phyloP scores from a whole-genome alignment of 2,329 filamentous ascomycete genomes.

The Aspergillus calidoustus region DNA sequence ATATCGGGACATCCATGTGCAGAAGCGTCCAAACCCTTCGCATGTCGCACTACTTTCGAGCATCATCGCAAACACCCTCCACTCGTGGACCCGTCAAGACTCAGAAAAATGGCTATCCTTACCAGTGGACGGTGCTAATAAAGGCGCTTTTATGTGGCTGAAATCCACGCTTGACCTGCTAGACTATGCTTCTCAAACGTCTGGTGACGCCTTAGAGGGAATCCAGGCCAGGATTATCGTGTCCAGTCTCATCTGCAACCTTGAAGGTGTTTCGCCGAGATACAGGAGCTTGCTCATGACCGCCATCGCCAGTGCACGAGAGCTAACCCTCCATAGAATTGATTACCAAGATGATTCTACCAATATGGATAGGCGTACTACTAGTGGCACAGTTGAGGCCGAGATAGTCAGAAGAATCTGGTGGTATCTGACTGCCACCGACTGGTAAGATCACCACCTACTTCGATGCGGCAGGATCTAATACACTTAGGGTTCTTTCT shows the following conservation, averaged over 20 bases:
- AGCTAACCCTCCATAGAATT: conserved; percentile 26
- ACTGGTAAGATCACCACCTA: conserved; percentile 35
- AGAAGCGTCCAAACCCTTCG: conserved; percentile 29
- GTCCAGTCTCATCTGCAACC: conserved; percentile 37
- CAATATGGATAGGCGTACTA: conserved; percentile 19
- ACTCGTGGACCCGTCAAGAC: conserved; percentile 35
- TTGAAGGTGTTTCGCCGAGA: conserved; percentile 41
- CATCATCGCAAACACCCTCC: conserved; percentile 38
- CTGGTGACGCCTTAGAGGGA: conserved; percentile 37
- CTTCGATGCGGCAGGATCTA: background rate
- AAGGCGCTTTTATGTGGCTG: conserved; percentile 19
- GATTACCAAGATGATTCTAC: conserved; percentile 23
- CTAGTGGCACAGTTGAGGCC: conserved; percentile 31
- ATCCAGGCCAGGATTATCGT: conserved; percentile 44
- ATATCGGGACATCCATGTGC: conserved; percentile 31
- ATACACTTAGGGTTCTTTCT: conserved; percentile 31
- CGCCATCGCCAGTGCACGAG: conserved; percentile 32
- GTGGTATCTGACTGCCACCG: conserved; percentile 45
- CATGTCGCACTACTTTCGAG: conserved; percentile 37
- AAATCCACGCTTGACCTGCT: conserved; percentile 36
- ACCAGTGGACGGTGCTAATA: background rate
- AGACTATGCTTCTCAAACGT: conserved; percentile 33
- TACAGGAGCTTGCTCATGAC: conserved; percentile 38
- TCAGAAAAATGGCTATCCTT: conserved; percentile 9
- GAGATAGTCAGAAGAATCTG: conserved; percentile 46